phyloP scores from a whole-genome alignment of 495 filamentous ascomycete genomes.

The Endocarpon pusillum region DNA sequence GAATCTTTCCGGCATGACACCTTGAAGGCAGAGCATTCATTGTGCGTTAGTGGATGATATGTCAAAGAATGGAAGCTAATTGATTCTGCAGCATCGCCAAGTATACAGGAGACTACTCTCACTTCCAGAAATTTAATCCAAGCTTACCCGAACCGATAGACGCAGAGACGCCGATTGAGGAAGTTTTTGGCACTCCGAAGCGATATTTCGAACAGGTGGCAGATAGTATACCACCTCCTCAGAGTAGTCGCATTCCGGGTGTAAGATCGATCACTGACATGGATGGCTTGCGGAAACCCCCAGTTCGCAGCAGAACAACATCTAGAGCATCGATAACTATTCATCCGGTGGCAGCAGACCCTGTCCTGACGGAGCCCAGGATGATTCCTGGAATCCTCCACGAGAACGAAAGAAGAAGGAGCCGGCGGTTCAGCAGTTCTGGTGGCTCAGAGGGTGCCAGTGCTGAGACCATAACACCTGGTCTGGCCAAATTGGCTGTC shows the following conservation, averaged over 20 bases:
- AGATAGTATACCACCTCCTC: constrained; percentile 1
- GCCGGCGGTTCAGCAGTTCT: no score
- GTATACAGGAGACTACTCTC: background rate
- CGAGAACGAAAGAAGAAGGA: constrained; percentile 1
- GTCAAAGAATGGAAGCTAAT: no score
- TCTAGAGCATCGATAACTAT: no score
- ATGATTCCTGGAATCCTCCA: constrained; percentile 1
- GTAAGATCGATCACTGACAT: no score
- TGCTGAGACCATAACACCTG: no score
- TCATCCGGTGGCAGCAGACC: no score
- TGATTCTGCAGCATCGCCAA: constrained; percentile 1
- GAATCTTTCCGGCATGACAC: constrained; percentile 81
- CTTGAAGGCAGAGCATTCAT: constrained; percentile 56
- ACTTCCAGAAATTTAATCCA: constrained; percentile 3
- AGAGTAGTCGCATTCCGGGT: background rate
- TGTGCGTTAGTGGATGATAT: no score
- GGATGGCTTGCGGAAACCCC: constrained; percentile 1
- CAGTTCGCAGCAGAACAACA: no score
- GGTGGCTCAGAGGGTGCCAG: no score
- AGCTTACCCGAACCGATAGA: constrained; percentile 5
- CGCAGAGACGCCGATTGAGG: background rate
- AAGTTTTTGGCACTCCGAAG: background rate
- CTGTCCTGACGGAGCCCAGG: background rate
- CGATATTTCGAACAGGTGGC: background rate
- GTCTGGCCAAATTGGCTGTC: no score